A percentile compares a stretch with the other conserved stretches of the same genome.
These are phyloP conservation scores for Acer saccharum DNA, from an alignment of 345 rosid genomes.

Conservation along the genomic window DNA sequence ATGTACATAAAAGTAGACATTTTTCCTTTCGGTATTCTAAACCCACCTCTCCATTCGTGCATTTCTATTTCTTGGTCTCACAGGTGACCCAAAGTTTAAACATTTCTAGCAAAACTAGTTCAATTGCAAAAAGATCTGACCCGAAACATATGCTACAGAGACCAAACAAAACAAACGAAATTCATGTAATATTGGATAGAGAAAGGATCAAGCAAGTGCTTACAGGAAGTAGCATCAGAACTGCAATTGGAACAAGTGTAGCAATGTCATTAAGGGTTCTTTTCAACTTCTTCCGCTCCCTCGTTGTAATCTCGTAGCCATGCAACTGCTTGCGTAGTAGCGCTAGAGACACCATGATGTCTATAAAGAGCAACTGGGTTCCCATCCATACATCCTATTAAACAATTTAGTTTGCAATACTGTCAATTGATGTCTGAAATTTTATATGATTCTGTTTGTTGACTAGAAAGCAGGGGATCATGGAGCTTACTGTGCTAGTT, in stretches of 20 bases:
- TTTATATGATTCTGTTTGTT: not conserved
- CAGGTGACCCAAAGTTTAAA: not conserved
- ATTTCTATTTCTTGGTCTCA: not conserved
- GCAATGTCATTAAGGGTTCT: slow-evolving; percentile 53
- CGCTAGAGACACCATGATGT: slow-evolving; percentile 41
- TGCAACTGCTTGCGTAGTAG: slow-evolving; percentile 46
- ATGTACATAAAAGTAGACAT: not conserved
- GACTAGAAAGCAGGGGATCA: slow-evolving; percentile 12
- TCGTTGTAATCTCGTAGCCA: slow-evolving; percentile 40
- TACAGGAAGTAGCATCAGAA: slow-evolving; percentile 72
- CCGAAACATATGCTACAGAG: not conserved
- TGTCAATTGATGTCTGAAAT: not conserved
- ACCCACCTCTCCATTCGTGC: not conserved
- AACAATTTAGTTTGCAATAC: not conserved
- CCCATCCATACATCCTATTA: slow-evolving; percentile 59
- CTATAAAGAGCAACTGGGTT: slow-evolving; percentile 57
- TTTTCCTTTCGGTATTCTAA: not conserved
- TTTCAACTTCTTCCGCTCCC: slow-evolving; percentile 48
- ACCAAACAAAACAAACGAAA: too few relatives aligned
- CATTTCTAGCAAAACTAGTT: not conserved
- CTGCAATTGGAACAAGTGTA: slow-evolving; percentile 52
- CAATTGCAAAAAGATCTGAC: not conserved
- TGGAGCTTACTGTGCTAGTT: slow-evolving; percentile 36
- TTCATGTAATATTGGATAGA: not conserved
- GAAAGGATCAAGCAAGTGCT: slow-evolving; percentile 17